Evolutionary conservation across 1,284 basidiomycete genomes (phyloP).

Genomic region (Mrakiaceae sp.): DNA sequence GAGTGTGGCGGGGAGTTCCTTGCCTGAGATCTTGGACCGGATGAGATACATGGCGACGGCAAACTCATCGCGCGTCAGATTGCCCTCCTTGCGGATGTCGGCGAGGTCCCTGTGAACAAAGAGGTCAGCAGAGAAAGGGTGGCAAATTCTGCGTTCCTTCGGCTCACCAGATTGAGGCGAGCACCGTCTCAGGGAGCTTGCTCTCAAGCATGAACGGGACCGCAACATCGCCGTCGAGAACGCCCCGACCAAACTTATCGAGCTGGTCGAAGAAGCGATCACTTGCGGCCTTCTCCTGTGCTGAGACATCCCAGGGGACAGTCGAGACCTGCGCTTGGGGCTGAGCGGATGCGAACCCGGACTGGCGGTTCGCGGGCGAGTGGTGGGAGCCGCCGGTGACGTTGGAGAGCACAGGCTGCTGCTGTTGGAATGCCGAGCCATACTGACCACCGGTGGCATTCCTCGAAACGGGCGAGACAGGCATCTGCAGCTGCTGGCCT

Average conservation of each 20-base stretch:
- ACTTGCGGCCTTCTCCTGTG: constrained; percentile 64
- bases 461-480: constrained; percentile 1
- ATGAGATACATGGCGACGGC: constrained; percentile 95
- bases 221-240: constrained; percentile 83
- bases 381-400: constrained; percentile 10
- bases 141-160: neutral
- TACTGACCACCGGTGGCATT: constrained; percentile 2
- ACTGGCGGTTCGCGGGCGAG: constrained; percentile 21
- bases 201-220: constrained; percentile 95
- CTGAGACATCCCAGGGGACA: constrained; percentile 69
- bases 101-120: constrained; percentile 68
- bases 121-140: neutral
- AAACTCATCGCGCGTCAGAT: constrained; percentile 82
- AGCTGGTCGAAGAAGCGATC: constrained; percentile 77
- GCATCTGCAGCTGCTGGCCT: constrained; percentile 25
- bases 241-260: constrained; percentile 64
- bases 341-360: constrained; percentile 24
- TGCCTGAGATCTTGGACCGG: constrained; percentile 73
- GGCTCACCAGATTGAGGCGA: constrained; percentile 83
- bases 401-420: constrained; percentile 10
- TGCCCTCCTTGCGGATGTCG: constrained; percentile 80
- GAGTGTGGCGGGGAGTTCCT: constrained; percentile 60
- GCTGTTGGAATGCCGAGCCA: neutral
- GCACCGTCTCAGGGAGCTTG: constrained; percentile 65
- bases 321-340: constrained; percentile 23